phyloP scores from a whole-genome alignment of 352 stramenopile species.

The Pythium vanterpoolii region DNA sequence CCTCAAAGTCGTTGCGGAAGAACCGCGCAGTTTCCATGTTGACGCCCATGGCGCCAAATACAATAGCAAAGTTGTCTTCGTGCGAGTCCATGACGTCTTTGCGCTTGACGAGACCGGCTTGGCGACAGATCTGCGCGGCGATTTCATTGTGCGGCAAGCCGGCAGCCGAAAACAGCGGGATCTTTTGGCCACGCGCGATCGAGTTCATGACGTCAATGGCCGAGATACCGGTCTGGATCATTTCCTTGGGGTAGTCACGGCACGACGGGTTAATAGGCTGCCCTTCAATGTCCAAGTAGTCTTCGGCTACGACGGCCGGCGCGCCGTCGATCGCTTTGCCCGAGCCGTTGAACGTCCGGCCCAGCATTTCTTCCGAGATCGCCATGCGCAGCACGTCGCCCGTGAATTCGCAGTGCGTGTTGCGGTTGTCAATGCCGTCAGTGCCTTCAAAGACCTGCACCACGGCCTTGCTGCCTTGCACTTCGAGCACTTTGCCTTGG shows the following conservation, averaged over 20 bases:
- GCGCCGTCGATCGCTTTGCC: conserved; percentile 98
- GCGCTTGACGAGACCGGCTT: conserved; percentile 97
- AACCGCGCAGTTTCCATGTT: conserved; percentile 99
- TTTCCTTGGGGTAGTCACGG: conserved; percentile 99
- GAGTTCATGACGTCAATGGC: conserved; percentile 99
- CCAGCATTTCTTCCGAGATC: conserved; percentile 99
- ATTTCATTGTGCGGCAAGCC: conserved; percentile 99
- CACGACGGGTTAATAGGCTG: conserved; percentile 99
- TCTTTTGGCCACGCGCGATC: conserved; percentile 99
- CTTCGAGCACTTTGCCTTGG: conserved; percentile 94
- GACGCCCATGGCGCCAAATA: conserved; percentile 99
- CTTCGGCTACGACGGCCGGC: conserved; percentile 96
- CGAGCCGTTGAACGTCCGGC: conserved; percentile 96
- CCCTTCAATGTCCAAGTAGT: conserved; percentile 99
- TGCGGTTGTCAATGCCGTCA: conserved; percentile 98
- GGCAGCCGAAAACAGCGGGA: conserved; percentile 98
- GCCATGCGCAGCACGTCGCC: conserved; percentile 99
- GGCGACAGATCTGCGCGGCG: conserved; percentile 98
- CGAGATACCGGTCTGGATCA: conserved; percentile 99
- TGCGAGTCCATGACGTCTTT: conserved; percentile 98
- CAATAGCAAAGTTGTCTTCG: conserved; percentile 99
- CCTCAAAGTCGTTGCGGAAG: conserved; percentile 97
- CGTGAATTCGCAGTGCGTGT: conserved; percentile 98
- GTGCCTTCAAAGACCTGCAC: conserved; percentile 99
- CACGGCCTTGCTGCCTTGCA: conserved; percentile 95